Evolutionary conservation across 768 basidiomycete genomes (phyloP), one percentile per base, ranked within the genome.

Genomic region (Leccinum olivaceopallidum): DNA sequence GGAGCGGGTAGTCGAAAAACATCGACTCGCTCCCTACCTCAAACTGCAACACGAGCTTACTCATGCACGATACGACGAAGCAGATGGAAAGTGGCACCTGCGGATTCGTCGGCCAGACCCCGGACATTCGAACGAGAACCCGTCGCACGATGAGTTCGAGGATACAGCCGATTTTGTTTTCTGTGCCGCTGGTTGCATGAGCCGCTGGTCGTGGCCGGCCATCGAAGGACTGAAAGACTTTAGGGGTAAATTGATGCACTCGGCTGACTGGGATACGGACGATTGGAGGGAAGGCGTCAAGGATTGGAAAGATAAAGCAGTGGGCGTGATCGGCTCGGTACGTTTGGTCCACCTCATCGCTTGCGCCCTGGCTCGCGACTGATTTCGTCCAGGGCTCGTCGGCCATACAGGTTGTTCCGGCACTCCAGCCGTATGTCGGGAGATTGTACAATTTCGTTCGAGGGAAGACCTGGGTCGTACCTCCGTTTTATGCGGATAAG

Each of bases 11-110:
- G 85, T 81, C 16, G 81, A 83, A 39, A 85, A 83, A 66, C 85
- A 85, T 69, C 75, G 82, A 56, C 76, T 89, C 26, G 69, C 74
- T 58, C 76, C 75, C 7, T 82, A 81, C 69, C 83, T 88, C 67
- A 81, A 81, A 50, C 78, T 87, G 1, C 75, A 76, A 16, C 85
- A 87, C 65, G 81, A 84, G 59, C 71, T 89, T 55, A 74, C 78
- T 0, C 71, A 78, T 39, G 85, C 85, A 5, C 68, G 70, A 49
- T 89, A 83, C 69, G 69, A 81, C 62, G 83, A 84, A 56, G 60
- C 69, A 5, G 67, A 74, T 0, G 83, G 82, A 18, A 83, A 85
- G 71, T 88, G 87, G 87, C 73, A 77, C 49, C 65, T 88, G 10
- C 80, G 71, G 5, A 74, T 87, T 58, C 77, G 77, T 16, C 75